Evolutionary conservation across 768 basidiomycete species (phyloP).

Genomic region (Saitozyma sp.): DNA sequence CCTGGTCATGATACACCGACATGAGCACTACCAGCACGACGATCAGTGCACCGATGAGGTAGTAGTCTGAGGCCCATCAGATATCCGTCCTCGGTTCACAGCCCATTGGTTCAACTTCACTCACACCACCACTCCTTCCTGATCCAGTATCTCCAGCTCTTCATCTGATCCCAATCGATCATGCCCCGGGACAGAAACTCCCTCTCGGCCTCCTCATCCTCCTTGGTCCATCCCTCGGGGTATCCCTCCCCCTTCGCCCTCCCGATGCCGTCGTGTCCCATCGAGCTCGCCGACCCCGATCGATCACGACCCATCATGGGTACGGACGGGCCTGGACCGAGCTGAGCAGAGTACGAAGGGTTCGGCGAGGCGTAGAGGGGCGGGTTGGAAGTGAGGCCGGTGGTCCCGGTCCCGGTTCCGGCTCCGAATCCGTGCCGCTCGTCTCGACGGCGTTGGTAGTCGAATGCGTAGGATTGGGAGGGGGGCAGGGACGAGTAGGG

Average conservation of each 20-base stretch:
- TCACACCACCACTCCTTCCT: slow-evolving; percentile 49
- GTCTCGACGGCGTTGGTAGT: slow-evolving; percentile 16
- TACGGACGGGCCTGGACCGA: background rate
- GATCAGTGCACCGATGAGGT: slow-evolving; percentile 29
- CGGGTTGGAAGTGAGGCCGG: background rate
- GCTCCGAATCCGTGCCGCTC: background rate
- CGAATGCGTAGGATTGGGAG: slow-evolving; percentile 11
- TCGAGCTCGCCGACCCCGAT: background rate
- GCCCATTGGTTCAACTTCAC: slow-evolving; percentile 3
- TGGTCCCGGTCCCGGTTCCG: background rate
- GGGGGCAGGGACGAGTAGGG: background rate
- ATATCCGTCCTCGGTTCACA: background rate
- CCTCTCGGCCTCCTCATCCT: slow-evolving; percentile 43
- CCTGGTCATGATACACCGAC: slow-evolving; percentile 42
- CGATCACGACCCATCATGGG: background rate
- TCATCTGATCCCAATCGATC: slow-evolving; percentile 44
- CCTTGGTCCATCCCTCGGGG: slow-evolving; percentile 30
- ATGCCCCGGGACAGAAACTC: slow-evolving; percentile 44
- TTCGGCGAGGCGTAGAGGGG: background rate
- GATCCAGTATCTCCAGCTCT: slow-evolving; percentile 49
- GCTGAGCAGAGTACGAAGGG: background rate
- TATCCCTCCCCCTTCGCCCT: slow-evolving; percentile 18
- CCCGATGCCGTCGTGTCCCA: background rate
- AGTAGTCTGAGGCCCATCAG: slow-evolving; percentile 24
- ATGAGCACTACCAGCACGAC: slow-evolving; percentile 37